Evolutionary conservation across 805 yeast species (phyloP).

Genomic region (Yarrowia phangngaensis): DNA sequence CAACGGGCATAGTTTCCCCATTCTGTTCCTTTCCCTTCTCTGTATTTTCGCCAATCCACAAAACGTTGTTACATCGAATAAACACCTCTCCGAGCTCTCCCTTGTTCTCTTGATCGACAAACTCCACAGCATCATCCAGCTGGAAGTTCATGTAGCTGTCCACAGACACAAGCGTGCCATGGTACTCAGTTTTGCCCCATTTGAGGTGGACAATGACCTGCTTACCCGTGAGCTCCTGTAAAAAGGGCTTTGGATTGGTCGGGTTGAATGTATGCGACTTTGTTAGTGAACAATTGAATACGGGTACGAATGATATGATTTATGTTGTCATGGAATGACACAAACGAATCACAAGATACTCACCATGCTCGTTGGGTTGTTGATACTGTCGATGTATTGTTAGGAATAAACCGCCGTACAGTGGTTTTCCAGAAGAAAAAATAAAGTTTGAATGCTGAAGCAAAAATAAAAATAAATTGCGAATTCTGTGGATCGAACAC

Average conservation of each 20-base stretch:
- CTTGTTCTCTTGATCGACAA: constrained; percentile 47
- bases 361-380: too few relatives aligned
- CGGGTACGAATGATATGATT: too few relatives aligned
- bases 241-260: constrained; percentile 84
- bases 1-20: not conserved
- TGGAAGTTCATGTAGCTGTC: constrained; percentile 93
- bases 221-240: constrained; percentile 68
- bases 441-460: not conserved
- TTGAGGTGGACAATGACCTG: constrained; percentile 75
- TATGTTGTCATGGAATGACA: too few relatives aligned
- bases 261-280: constrained; percentile 41
- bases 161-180: constrained; percentile 69
- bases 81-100: constrained; percentile 71
- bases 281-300: too few relatives aligned
- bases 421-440: not conserved
- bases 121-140: constrained; percentile 58
- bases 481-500: constrained; percentile 70
- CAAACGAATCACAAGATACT: too few relatives aligned
- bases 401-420: not conserved
- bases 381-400: not conserved
- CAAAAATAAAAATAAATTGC: constrained; percentile 30
- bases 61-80: constrained; percentile 79
- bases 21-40: constrained; percentile 22
- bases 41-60: constrained; percentile 56
- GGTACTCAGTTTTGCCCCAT: constrained; percentile 86